Conservation (phyloP, 192 early-diverging fungal species). For the Phycomyces blakesleeanus region DNA sequence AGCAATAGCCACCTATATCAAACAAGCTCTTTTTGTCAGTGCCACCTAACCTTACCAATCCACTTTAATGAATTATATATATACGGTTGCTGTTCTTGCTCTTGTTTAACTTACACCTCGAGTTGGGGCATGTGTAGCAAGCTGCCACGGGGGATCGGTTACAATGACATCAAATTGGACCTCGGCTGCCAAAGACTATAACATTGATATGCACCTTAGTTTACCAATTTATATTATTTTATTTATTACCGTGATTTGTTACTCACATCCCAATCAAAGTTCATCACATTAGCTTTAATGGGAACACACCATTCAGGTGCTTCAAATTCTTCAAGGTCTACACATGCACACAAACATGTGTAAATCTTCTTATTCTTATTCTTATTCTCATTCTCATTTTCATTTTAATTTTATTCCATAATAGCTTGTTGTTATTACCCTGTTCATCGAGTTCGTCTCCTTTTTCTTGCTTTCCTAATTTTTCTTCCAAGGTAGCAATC, state of each 20-base stretch:
- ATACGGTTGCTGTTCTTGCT: not conserved
- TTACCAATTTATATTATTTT: not conserved
- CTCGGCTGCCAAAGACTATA: conserved; percentile 63
- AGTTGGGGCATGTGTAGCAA: conserved; percentile 89
- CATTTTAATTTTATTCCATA: too few species aligned
- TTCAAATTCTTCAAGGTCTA: conserved; percentile 76
- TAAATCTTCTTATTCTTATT: too few species aligned
- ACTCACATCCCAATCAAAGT: conserved; percentile 88
- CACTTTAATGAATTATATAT: not conserved
- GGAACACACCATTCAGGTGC: conserved; percentile 93
- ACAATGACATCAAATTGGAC: conserved; percentile 92
- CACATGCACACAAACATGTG: too few species aligned
- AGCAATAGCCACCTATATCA: conserved; percentile 71
- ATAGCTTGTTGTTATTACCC: too few species aligned
- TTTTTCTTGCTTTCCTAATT: conserved; percentile 10
- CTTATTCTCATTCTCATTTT: too few species aligned
- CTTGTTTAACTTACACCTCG: conserved; percentile 60
- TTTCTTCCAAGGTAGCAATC: conserved; percentile 24
- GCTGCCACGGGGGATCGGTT: conserved; percentile 97
- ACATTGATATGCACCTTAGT: not conserved
- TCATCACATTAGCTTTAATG: conserved; percentile 93
- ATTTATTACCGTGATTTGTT: not conserved
- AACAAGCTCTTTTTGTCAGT: too few species aligned
- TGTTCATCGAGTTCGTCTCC: conserved; percentile 21
- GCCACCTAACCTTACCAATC: too few species aligned